Evolutionary conservation across 1,284 basidiomycete species (phyloP).

Genomic region (Bondarzewia mesenterica): DNA sequence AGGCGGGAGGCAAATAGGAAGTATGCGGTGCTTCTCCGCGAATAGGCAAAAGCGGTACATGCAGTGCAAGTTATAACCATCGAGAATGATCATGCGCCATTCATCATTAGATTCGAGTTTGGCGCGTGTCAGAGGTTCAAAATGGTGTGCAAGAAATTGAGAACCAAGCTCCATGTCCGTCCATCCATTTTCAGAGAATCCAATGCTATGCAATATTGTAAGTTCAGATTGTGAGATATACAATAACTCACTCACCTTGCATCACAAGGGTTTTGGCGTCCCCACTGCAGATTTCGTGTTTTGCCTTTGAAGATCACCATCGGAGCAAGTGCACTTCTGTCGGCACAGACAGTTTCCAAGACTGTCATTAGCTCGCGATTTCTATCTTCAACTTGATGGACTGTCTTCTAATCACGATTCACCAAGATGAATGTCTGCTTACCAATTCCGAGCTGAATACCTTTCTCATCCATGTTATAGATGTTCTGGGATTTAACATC

Average conservation of each 20-base stretch:
- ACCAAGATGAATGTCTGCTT: slow-evolving; percentile 16
- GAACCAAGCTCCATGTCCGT: slow-evolving; percentile 29
- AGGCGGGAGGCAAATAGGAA: slow-evolving; percentile 26
- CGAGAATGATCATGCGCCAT: slow-evolving; percentile 17
- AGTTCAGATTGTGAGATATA: background rate
- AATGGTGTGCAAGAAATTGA: slow-evolving; percentile 24
- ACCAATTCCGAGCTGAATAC: slow-evolving; percentile 18
- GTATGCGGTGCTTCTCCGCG: slow-evolving; percentile 20
- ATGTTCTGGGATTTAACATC: too few species aligned
- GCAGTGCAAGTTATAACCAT: slow-evolving; percentile 26
- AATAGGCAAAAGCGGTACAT: slow-evolving; percentile 18
- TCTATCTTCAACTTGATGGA: slow-evolving; percentile 13
- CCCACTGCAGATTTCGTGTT: slow-evolving; percentile 16
- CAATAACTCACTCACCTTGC: background rate
- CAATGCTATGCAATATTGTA: slow-evolving; percentile 9
- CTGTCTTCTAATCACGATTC: slow-evolving; percentile 9
- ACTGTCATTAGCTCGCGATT: slow-evolving; percentile 24
- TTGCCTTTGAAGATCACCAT: slow-evolving; percentile 26
- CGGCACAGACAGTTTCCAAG: slow-evolving; percentile 22
- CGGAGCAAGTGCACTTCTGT: slow-evolving; percentile 16
- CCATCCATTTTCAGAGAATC: slow-evolving; percentile 30
- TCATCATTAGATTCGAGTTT: background rate
- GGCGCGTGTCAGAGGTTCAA: too few species aligned
- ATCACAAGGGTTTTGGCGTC: too few species aligned
- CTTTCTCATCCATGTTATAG: slow-evolving; percentile 5